phyloP scores from a whole-genome alignment of 495 filamentous ascomycete genomes.

The Talaromyces wortmannii region DNA sequence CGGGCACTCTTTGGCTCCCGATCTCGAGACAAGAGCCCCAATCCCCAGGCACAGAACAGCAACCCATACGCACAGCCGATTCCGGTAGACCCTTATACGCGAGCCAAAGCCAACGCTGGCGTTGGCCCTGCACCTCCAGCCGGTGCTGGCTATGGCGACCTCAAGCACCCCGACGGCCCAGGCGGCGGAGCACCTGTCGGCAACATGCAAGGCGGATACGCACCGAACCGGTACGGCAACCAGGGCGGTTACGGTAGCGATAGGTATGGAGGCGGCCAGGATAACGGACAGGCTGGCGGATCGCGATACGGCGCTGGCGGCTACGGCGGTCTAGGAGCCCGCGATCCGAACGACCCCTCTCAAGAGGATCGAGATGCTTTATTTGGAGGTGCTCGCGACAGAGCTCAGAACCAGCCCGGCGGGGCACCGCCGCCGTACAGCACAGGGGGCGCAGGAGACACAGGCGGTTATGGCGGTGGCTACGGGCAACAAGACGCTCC shows the following conservation, averaged over 20 bases:
- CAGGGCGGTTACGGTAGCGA: constrained; percentile 59
- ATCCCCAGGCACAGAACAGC: constrained; percentile 22
- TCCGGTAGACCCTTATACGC: constrained; percentile 56
- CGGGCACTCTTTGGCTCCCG: constrained; percentile 52
- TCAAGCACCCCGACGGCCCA: constrained; percentile 32
- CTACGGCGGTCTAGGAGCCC: constrained; percentile 62
- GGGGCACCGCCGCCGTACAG: constrained; percentile 31
- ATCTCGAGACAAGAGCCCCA: constrained; percentile 54
- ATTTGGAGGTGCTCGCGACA: constrained; percentile 58
- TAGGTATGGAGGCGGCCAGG: constrained; percentile 46
- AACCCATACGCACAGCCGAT: constrained; percentile 65
- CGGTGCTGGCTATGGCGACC: constrained; percentile 12
- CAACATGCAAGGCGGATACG: constrained; percentile 45
- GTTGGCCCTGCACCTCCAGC: constrained; percentile 27
- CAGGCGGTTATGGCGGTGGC: constrained; percentile 33
- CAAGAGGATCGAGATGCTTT: constrained; percentile 54
- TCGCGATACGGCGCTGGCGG: constrained; percentile 56
- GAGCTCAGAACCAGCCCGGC: constrained; percentile 34
- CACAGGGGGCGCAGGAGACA: constrained; percentile 28
- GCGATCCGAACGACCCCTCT: constrained; percentile 45
- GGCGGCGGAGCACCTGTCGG: constrained; percentile 36
- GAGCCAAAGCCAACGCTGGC: constrained; percentile 44
- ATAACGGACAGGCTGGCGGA: constrained; percentile 11
- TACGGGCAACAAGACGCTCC: constrained; percentile 39
- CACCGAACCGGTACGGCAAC: constrained; percentile 55